Base-by-base conservation (phyloP, 148 eudicot genomes). In the Rhododendron ovatum region DNA sequence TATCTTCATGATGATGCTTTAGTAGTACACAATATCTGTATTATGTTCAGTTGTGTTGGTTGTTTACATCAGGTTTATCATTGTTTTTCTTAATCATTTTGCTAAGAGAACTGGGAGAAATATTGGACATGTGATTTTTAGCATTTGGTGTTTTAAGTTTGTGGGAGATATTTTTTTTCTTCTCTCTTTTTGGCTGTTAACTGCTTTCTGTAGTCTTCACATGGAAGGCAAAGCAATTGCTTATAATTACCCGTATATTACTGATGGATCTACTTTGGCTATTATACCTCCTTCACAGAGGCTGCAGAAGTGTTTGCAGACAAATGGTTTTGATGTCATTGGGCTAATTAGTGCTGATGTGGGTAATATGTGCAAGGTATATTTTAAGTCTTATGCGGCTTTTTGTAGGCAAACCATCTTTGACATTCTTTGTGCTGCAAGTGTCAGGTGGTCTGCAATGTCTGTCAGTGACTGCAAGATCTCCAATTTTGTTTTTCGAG, bases 311-410 rank as follows among this genome's bases (percentile, higher is more conserved):
- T 94, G 96, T 87, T 88, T 97, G 93, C 93, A 90, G 84, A 90
- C 89, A 28, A 87, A 81, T 81, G 95, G 99, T 82, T 86, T 93
- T 89, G 98, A 97, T 90, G 91, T 90, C 82, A 86, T 93, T 87
- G 90, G 88, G 74, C 93, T 92, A 71, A 59, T 95, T 85, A 87
- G 90, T 80, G 89, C 91, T 12, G 86, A 92, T 77, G 88, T 91
- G 84, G 86, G 77, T 84, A 88, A 86, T 74, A 84, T 95, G 80
- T 95, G 99, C 86, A 90, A 97, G 98, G 99, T 97, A 91, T 93
- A 28, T 65, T 63, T 4, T 12, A 69, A n/a, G n/a, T 90, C 18
- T 83, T 28, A 3, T 65, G 65, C 51, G n/a, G 26, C 47, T 80
- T 84, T 69, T 33, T 53, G 20, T 50, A 85, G 45, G 65, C 37